Evolutionary conservation across 495 filamentous ascomycete genomes (phyloP), one percentile per base, ranked within the genome.

Genomic region (Hypomontagnella monticulosa): DNA sequence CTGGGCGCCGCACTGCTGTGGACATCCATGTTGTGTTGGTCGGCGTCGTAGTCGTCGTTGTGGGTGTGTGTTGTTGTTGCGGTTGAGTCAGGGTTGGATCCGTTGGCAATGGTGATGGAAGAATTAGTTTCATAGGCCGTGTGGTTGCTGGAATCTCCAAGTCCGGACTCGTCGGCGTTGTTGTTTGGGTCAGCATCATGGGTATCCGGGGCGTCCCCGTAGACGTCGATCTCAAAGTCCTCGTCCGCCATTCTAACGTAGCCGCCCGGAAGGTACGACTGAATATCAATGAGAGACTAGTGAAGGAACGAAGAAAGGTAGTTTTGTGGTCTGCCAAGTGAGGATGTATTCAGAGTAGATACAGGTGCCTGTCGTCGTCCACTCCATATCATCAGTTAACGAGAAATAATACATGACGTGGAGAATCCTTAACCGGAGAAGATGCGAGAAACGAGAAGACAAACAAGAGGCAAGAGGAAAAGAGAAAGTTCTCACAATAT

Each of bases 161-260:
- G 79, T 58, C 83, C 79, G 27, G 81, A 73, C 46, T 79, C 81
- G 37, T 85, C 78, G 46, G 73, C 73, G 27, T 81, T 75, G 16
- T 72, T 16, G 27, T 79, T 77, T 41, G 76, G 66, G 43, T 81
- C 78, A 58, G 71, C 56, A 52, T 82, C 79, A 55, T 83, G 78
- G 19, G 81, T 73, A 51, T 79, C 81, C 42, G 85, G 78, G 40
- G 73, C 88, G 74, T 97, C 91, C 63, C 92, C 94, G 75, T 97
- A 97, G 78, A 97, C 93, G 76, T 98, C 96, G 84, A 97, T 96
- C 75, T 98, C 95, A 83, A 97, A 98, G 72, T 96, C 93, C 78
- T 95, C 91, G 78, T 96, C 91, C 67, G 90, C 91, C 91, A 94
- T 94, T 60, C 70, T 84, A 67, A 43, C 15, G 53, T 53, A 63